Percentiles rank a stretch among this genome's conserved stretches.
These are phyloP conservation scores for Cyclocybe aegerita DNA, from an alignment of 768 basidiomycete genomes.

Conservation along the genomic window DNA sequence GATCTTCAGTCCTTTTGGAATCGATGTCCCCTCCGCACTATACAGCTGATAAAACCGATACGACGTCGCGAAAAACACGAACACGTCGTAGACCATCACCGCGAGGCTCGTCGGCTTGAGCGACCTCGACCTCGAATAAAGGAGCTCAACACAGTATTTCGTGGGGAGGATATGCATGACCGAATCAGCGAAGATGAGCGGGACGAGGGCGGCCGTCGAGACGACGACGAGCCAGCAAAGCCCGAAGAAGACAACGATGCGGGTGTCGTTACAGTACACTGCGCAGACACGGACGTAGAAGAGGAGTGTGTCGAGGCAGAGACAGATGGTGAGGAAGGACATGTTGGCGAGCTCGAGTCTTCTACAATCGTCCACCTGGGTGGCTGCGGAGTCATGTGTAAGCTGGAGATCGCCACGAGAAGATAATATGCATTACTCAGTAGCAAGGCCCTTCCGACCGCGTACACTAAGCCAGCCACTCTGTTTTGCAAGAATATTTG, in stretches of 20 bases:
- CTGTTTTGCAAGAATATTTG: background rate
- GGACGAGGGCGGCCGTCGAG: background rate
- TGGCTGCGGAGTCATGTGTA: background rate
- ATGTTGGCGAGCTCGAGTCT: slow-evolving; percentile 3
- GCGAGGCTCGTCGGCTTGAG: slow-evolving; percentile 2
- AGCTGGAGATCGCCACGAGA: background rate
- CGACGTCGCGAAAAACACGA: slow-evolving; percentile 7
- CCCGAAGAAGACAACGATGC: slow-evolving; percentile 5
- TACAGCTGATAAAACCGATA: slow-evolving; percentile 1
- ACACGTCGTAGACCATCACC: slow-evolving; percentile 7
- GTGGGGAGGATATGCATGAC: slow-evolving; percentile 4
- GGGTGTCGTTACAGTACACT: slow-evolving; percentile 1
- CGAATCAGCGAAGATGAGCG: background rate
- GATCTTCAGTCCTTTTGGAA: background rate
- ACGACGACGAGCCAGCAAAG: slow-evolving; percentile 2
- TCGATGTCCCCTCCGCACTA: background rate
- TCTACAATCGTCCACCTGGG: slow-evolving; percentile 4
- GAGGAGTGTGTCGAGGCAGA: slow-evolving; percentile 7
- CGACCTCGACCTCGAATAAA: background rate
- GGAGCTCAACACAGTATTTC: slow-evolving; percentile 4
- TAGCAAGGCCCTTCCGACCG: slow-evolving; percentile 6
- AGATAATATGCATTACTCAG: slow-evolving; percentile 2
- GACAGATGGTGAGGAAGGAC: slow-evolving; percentile 3
- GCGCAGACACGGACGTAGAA: slow-evolving; percentile 11
- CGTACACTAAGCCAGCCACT: slow-evolving; percentile 5